Conservation (phyloP, 495 filamentous ascomycete species). For the Xylaria acuta region DNA sequence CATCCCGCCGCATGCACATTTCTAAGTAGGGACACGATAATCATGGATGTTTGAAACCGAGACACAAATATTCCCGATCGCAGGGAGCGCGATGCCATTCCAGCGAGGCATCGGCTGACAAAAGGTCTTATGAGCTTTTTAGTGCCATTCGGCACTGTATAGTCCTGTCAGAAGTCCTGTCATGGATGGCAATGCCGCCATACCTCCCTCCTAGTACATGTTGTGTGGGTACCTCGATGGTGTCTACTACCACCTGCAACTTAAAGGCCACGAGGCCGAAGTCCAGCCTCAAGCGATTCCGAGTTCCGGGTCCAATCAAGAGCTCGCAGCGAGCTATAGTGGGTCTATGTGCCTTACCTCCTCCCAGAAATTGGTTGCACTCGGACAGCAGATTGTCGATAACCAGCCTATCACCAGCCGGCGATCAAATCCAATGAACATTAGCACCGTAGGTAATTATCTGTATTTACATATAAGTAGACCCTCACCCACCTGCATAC, state of each 20-base stretch:
- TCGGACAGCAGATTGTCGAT: no score
- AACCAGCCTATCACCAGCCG: no score
- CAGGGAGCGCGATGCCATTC: background rate
- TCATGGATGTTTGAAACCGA: background rate
- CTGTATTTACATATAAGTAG: no score
- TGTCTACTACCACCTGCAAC: background rate
- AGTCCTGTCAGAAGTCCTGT: background rate
- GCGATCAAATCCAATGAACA: no score
- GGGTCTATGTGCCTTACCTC: background rate
- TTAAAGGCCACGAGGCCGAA: background rate
- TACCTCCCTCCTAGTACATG: background rate
- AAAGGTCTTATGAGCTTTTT: background rate
- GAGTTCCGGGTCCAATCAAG: background rate
- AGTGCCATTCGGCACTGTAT: background rate
- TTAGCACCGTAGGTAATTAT: no score
- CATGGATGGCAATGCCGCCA: background rate
- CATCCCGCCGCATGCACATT: background rate
- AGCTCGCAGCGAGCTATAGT: background rate
- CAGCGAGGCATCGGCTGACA: background rate
- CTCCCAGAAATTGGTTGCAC: no score
- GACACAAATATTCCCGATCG: background rate
- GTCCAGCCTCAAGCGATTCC: background rate
- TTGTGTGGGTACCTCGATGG: background rate
- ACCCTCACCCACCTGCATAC: no score
- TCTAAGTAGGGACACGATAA: background rate